Evolutionary conservation across 1,284 basidiomycete species (phyloP), one percentile per base, ranked within the genome.

Genomic region (Cutaneotrichosporon dermatis): DNA sequence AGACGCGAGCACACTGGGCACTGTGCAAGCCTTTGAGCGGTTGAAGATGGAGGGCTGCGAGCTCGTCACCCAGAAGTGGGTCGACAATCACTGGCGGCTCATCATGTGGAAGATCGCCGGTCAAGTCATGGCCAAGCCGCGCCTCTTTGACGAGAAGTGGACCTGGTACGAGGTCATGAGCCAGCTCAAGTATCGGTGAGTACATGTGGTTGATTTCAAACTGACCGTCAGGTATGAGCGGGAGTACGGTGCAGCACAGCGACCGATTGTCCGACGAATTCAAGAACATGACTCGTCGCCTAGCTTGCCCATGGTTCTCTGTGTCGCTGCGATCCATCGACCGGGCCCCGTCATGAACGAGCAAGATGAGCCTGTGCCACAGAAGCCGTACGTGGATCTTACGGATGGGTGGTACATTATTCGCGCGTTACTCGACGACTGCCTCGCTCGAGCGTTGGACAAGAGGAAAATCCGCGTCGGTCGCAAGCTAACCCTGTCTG

Each of bases 321-420:
- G 89, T 68, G 83, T 99, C 2, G 88, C 90, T 0, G 81, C 83
- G 37, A 85, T 98, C 40, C 78, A 79, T 8, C 85, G 82, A 80
- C 80, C 82, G 2, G 72, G 78, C 10, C 67, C 67, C 39, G 72
- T 69, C 3, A 58, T 74, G 4, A 74, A 79, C 35, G 80, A 83
- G 0, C 79, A 83, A 15, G 80, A 79, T 3, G 57, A 74, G 13
- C 66, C 74, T 2, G 68, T 79, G 13, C 42, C 48, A 3, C 76
- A 77, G 36, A 62, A 53, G 39, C 80, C 33, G 70, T 80, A 63
- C 82, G 85, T 25, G 82, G 93, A 96, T 75, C 80, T 99, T 11
- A 93, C 92, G 0, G 96, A 99, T 71, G 95, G 95, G 8, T 99
- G 95, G 96, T 99, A 99, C 70, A 81, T 85, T 39, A 82, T 99